Evolutionary conservation across 2,329 filamentous ascomycete species (phyloP), one percentile per base, ranked within the genome.

Genomic region (Coniochaeta prunicola): DNA sequence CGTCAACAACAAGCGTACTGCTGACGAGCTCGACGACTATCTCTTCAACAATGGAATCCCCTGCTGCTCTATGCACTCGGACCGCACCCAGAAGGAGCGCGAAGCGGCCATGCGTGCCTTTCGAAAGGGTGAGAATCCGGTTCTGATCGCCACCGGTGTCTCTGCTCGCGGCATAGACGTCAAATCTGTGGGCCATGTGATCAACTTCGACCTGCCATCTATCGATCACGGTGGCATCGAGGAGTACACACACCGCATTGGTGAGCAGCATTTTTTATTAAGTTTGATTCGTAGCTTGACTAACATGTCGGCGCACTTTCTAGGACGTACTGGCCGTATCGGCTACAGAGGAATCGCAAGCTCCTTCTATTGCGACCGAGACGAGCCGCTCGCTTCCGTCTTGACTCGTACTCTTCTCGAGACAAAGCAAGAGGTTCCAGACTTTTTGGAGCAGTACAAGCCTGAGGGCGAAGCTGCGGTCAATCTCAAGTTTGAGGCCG

Each of bases 211-310:
- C 61, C 77, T 97, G 1, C 93, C 93, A 0, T 85, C 80, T 5
- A 74, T 79, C 48, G 77, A 85, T 0, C 82, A 93, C 65, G 92
- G 91, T n/a, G 93, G 92, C 2, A 96, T 97, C 59, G 86, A 90
- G 55, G 94, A 97, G 71, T 99, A 97, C 66, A 86, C 89, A 28
- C 94, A 99, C 69, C 91, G 94, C 13, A 97, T 97, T 69, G 94
- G 89, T 91, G 84, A 74, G 80, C 68, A 26, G 7, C 28, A 30
- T 19, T 19, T 33, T 10, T 24, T 50, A 7, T 28, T 15, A 9
- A 30, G 28, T 30, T 59, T 34, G 28, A 34, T 31, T 19, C 10
- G 19, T 26, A 3, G n/a, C 53, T 13, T 3, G 56, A 42, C 60
- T 61, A 5, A 50, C 13, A 36, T 54, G 48, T 26, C 5, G 8